A percentile compares a stretch with the other conserved stretches of the same genome.
These are phyloP conservation scores for Eremothecium gossypii DNA, from an alignment of 1,139 yeast species.

Conservation along the genomic window DNA sequence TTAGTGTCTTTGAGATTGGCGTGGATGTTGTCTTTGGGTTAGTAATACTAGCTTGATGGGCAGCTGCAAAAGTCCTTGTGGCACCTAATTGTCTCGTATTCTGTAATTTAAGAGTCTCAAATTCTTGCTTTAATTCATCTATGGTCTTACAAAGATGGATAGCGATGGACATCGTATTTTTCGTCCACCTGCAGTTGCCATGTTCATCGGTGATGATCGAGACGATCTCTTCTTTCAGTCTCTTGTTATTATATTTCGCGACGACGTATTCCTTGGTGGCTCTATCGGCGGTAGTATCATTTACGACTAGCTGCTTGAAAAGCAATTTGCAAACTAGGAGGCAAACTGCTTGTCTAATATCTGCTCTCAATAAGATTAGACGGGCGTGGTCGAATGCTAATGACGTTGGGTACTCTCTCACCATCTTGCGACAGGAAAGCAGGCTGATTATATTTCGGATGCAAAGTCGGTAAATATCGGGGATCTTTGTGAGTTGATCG, in stretches of 20 bases:
- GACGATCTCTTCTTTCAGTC: slow-evolving; percentile 49
- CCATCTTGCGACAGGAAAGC: slow-evolving; percentile 72
- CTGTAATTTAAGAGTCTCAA: slow-evolving; percentile 6
- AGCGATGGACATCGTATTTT: slow-evolving; percentile 64
- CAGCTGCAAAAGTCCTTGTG: not conserved
- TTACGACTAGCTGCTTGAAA: slow-evolving; percentile 56
- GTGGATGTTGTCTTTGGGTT: slow-evolving; percentile 1
- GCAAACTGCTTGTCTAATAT: slow-evolving; percentile 76
- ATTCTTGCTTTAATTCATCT: slow-evolving; percentile 23
- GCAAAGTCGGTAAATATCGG: slow-evolving; percentile 24
- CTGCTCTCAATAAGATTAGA: slow-evolving; percentile 69
- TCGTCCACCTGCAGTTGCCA: slow-evolving; percentile 86
- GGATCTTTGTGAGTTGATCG: slow-evolving; percentile 13
- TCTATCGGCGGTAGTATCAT: slow-evolving; percentile 30
- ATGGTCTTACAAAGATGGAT: slow-evolving; percentile 53
- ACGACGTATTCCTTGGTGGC: slow-evolving; percentile 22
- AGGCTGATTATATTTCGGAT: slow-evolving; percentile 39
- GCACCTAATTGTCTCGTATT: slow-evolving; percentile 2
- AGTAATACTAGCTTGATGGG: slow-evolving; percentile 1
- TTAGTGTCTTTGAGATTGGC: slow-evolving; percentile 3
- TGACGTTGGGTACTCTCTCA: slow-evolving; percentile 74
- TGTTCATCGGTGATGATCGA: slow-evolving; percentile 78
- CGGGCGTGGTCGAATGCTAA: slow-evolving; percentile 84
- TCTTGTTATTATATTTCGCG: slow-evolving; percentile 24
- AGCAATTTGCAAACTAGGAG: slow-evolving; percentile 64